phyloP scores from a whole-genome alignment of 2,329 filamentous ascomycete genomes.

The Microsporum audouinii region DNA sequence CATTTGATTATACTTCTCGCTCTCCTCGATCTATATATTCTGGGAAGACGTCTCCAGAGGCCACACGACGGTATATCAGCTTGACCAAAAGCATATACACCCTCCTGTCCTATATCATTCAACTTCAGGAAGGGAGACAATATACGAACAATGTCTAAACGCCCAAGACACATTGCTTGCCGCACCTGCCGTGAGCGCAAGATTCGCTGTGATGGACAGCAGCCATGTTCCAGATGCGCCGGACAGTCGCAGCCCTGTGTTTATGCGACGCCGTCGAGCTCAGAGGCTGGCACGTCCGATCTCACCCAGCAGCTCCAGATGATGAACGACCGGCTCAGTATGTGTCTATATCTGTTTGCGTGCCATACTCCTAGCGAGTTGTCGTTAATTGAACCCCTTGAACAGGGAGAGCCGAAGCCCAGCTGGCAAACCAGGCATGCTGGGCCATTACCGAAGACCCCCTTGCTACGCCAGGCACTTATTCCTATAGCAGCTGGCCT shows the following conservation, averaged over 20 bases:
- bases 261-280: slow-evolving; percentile 4
- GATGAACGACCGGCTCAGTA: slow-evolving; percentile 5
- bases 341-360: not conserved
- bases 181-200: slow-evolving; percentile 5
- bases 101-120: not conserved
- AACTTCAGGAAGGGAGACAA: not conserved
- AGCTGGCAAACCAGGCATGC: slow-evolving; percentile 3
- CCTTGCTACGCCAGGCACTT: not conserved
- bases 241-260: slow-evolving; percentile 5
- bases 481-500: slow-evolving; percentile 2
- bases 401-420: slow-evolving; percentile 4
- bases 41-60: not conserved
- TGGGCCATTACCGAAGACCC: slow-evolving; percentile 1
- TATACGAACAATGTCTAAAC: slow-evolving; percentile 2
- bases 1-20: not conserved
- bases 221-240: slow-evolving; percentile 2
- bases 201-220: slow-evolving; percentile 6
- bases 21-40: not conserved
- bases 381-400: not conserved
- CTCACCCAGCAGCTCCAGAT: slow-evolving; percentile 4
- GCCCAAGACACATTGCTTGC: slow-evolving; percentile 7
- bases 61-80: not conserved
- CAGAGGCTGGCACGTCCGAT: not conserved
- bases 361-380: not conserved
- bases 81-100: not conserved